A percentile compares a stretch with the other conserved stretches of the same genome.
phyloP scores from a whole-genome alignment of 371 early-diverging fungal genomes.

The Mucor circinelloides region DNA sequence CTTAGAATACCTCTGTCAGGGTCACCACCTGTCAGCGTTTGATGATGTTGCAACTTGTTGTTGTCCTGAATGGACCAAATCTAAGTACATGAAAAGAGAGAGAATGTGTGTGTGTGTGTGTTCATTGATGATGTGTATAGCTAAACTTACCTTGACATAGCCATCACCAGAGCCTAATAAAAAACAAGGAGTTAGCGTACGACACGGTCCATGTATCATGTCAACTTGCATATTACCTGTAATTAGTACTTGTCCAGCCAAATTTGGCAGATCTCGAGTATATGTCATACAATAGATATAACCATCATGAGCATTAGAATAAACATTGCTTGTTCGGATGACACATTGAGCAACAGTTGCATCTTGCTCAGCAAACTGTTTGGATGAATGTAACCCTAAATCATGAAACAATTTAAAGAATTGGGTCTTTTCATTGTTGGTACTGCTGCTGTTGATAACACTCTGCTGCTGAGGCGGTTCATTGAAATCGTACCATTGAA shows the following conservation, averaged over 20 bases:
- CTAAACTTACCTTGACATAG: slow-evolving; percentile 55
- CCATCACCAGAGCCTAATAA: slow-evolving; percentile 78
- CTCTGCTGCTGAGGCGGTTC: slow-evolving; percentile 29
- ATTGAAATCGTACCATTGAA: slow-evolving; percentile 72
- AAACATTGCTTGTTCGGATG: slow-evolving; percentile 58
- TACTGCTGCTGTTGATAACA: background rate
- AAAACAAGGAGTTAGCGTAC: background rate
- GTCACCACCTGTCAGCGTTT: slow-evolving; percentile 45
- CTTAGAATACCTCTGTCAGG: slow-evolving; percentile 65
- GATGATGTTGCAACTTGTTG: slow-evolving; percentile 41
- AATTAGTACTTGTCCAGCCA: slow-evolving; percentile 61
- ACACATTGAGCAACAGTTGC: slow-evolving; percentile 54
- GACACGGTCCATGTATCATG: background rate
- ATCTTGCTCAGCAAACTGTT: slow-evolving; percentile 24
- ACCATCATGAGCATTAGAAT: slow-evolving; percentile 74
- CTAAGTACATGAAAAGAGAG: slow-evolving; percentile 34
- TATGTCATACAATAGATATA: slow-evolving; percentile 73
- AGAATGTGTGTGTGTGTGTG: background rate
- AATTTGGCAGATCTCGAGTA: slow-evolving; percentile 55
- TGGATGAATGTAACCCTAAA: slow-evolving; percentile 12
- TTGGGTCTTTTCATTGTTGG: slow-evolving; percentile 24
- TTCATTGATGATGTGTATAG: background rate
- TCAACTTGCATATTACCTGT: slow-evolving; percentile 43
- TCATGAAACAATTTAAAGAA: slow-evolving; percentile 46
- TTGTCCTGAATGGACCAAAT: slow-evolving; percentile 56